Evolutionary conservation across 257 asterid genomes (phyloP), one percentile per base, ranked within the genome.

Genomic region (Eucommia ulmoides): DNA sequence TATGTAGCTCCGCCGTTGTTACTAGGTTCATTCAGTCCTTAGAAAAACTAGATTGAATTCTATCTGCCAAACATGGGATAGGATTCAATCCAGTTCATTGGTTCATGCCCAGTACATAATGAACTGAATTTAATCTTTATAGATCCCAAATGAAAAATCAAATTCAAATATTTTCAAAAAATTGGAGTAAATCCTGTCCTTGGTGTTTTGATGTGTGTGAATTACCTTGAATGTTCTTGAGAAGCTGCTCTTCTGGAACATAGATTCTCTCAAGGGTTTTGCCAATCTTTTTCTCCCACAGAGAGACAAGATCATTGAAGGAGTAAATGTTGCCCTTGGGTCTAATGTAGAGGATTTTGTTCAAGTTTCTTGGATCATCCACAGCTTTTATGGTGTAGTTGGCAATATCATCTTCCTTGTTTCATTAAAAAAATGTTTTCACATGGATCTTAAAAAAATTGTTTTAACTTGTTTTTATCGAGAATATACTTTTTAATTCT

Each of bases 221-320:
- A 48, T 44, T 26, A 69, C 89, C 82, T 74, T 59, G 70, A 51
- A 76, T 74, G 46, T 77, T 23, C 54, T 65, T 65, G 22, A 68
- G 67, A 48, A 75, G 23, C 68, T 72, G 69, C 24, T 72, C 84
- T 66, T 72, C 93, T 0, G 69, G 54, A 20, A 74, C 35, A 26
- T 72, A 77, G 19, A 55, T 49, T 47, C 67, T 66, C 58, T 68
- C 74, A 0, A 80, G 70, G 35, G 53, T 76, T 49, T 66, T 67
- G 56, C 81, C 79, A 18, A 71, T 70, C 65, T 75, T 73, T 23
- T 59, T 63, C 66, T 73, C 86, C 86, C 83, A 75, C 71, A 77
- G 61, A 17, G 79, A 63, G 1, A 69, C 70, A 1, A 77, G 59
- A 41, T 70, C 74, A 29, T 81, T 78, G 64, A 69, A 66, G 26